Base-by-base conservation (phyloP, 2,329 filamentous ascomycete species). In the Penicillium janthinellum region DNA sequence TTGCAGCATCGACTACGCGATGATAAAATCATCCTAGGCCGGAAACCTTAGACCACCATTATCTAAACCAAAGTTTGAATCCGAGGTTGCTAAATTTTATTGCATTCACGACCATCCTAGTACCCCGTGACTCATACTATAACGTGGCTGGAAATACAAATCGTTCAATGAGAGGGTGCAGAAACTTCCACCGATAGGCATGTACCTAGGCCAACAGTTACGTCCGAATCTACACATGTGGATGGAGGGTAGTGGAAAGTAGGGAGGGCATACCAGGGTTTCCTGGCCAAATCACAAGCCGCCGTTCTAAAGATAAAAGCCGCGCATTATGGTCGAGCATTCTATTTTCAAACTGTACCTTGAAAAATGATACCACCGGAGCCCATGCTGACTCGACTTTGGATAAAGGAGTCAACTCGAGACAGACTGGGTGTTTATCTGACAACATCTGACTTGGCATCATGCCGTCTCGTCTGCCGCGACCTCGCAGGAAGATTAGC, bases 401-500 rank as follows among this genome's bases (percentile, higher is more conserved):
- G 75, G 77, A 71, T 65, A 61, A 76, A 69, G 63, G 61, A 77
- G 71, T 60, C 68, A 73, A 61, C 69, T 65, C 55, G 67, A 69
- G 51, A 74, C 71, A 58, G 65, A 73, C 68, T 79, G 54, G 60
- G 77, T 47, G 65, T 63, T 20, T 59, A 65, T 60, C 52, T 76
- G 38, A 63, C 68, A 44, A 72, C 69, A 55, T 63, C 71, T 56
- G 77, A 79, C 54, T 64, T 77, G 14, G 51, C 64, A 35, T 66
- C 65, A 15, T 66, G 78, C 44, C 76, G 77, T 51, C 64, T 77
- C 52, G 74, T 71, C 34, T 77, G 71, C 60, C 73, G 69, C 60
- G 71, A 71, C 50, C 72, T 78, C 42, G 69, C 73, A 28, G 60
- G 67, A 15, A 64, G 69, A 22, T 66, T 75, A 51, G 74, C 73